A percentile compares a stretch with the other conserved stretches of the same genome.
phyloP scores from a whole-genome alignment of 164 flowering plant genomes.

The Cinnamomum chago region DNA sequence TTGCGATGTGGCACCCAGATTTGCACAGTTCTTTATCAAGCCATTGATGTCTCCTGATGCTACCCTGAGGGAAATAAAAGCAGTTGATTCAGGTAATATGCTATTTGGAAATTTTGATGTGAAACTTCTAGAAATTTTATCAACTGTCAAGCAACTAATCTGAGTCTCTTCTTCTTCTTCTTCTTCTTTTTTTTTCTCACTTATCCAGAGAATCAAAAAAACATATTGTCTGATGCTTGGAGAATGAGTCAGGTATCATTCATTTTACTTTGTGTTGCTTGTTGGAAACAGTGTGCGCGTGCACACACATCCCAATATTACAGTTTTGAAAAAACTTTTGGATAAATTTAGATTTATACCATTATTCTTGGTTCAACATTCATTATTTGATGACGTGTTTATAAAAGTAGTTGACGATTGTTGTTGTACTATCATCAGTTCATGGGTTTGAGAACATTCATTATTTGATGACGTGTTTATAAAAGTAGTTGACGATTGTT shows the following conservation, averaged over 20 bases:
- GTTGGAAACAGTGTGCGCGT: not conserved
- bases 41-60: conserved; percentile 98
- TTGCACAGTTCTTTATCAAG: conserved; percentile 79
- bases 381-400: not conserved
- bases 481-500: too few relatives aligned
- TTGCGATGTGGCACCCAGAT: conserved; percentile 43
- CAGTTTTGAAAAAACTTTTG: too few relatives aligned
- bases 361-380: not conserved
- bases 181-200: conserved; percentile 2
- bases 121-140: not conserved
- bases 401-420: too few relatives aligned
- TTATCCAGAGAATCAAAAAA: conserved; percentile 79
- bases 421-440: too few relatives aligned
- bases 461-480: not conserved
- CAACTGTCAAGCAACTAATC: not conserved
- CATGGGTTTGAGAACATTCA: not conserved
- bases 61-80: conserved; percentile 89
- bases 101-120: not conserved
- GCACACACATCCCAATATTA: not conserved
- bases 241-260: conserved; percentile 80
- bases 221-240: conserved; percentile 85
- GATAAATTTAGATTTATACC: too few relatives aligned
- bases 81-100: conserved; percentile 87
- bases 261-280: conserved; percentile 6
- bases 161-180: conserved; percentile 1